These are phyloP conservation scores for Pseudocercospora pini-densiflorae DNA, from an alignment of 2,329 filamentous ascomycete genomes.

Conservation along the genomic window DNA sequence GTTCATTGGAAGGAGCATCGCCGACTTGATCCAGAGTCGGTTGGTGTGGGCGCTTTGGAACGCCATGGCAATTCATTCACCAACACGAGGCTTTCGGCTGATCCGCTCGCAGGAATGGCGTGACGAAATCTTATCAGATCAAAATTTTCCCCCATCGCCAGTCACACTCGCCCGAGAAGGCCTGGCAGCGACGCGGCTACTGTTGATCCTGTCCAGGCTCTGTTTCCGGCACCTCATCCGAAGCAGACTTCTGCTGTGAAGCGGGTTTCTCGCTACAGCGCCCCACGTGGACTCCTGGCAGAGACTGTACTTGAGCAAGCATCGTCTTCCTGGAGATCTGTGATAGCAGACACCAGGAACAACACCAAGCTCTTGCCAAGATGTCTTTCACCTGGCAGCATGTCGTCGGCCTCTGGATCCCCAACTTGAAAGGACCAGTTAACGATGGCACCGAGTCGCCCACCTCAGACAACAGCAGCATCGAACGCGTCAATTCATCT, in stretches of 20 bases:
- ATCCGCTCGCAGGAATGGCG: background rate
- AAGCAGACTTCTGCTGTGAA: background rate
- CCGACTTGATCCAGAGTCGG: background rate
- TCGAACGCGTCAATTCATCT: background rate
- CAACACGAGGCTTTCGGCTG: conserved; percentile 2
- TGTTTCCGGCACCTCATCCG: background rate
- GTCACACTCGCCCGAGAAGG: background rate
- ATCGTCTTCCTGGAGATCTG: background rate
- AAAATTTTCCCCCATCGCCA: background rate
- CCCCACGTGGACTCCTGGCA: background rate
- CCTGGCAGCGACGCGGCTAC: background rate
- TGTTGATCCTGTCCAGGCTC: background rate
- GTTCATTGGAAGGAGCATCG: background rate
- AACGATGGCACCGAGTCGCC: background rate
- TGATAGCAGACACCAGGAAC: background rate
- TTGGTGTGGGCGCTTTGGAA: background rate
- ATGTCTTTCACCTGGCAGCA: background rate
- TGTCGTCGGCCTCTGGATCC: background rate
- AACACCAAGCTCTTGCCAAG: background rate
- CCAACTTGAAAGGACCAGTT: background rate
- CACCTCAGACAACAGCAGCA: background rate
- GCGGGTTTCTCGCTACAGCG: background rate
- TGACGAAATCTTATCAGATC: conserved; percentile 1
- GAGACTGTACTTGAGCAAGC: background rate
- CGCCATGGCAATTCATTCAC: background rate